Evolutionary conservation across 2,329 filamentous ascomycete genomes (phyloP).

Genomic region (Colletotrichum chrysophilum): DNA sequence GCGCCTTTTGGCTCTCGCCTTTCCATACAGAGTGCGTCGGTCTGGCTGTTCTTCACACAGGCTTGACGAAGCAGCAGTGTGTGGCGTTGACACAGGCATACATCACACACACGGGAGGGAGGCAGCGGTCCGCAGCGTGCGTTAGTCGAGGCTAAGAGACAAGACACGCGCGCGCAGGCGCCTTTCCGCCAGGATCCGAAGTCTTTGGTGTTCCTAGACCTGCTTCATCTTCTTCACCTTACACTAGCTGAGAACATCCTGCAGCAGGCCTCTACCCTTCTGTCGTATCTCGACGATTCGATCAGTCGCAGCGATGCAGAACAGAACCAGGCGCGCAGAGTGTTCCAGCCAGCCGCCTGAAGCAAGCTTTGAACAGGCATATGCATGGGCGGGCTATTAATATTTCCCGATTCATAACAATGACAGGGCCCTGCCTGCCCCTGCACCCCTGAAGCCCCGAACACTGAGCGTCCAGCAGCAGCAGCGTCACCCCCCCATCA

Average conservation of each 20-base stretch:
- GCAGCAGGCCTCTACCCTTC: not conserved
- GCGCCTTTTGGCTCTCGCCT: not conserved
- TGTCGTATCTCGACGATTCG: not conserved
- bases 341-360: slow-evolving; percentile 1
- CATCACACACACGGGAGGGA: not conserved
- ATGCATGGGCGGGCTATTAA: slow-evolving; percentile 16
- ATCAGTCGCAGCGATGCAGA: not conserved
- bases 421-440: not conserved
- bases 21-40: not conserved
- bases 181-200: not conserved
- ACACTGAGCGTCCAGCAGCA: not conserved
- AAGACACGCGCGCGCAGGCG: not conserved
- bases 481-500: not conserved
- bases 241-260: not conserved
- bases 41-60: not conserved
- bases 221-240: not conserved
- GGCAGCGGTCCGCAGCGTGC: not conserved
- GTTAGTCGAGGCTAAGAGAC: not conserved
- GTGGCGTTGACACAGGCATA: not conserved
- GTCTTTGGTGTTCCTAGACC: not conserved
- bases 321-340: not conserved
- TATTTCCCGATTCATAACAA: slow-evolving; percentile 4
- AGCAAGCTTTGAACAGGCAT: not conserved
- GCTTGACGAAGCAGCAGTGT: not conserved
- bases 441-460: not conserved